phyloP scores from a whole-genome alignment of 495 filamentous ascomycete genomes.

The Penicillium coprophilum region DNA sequence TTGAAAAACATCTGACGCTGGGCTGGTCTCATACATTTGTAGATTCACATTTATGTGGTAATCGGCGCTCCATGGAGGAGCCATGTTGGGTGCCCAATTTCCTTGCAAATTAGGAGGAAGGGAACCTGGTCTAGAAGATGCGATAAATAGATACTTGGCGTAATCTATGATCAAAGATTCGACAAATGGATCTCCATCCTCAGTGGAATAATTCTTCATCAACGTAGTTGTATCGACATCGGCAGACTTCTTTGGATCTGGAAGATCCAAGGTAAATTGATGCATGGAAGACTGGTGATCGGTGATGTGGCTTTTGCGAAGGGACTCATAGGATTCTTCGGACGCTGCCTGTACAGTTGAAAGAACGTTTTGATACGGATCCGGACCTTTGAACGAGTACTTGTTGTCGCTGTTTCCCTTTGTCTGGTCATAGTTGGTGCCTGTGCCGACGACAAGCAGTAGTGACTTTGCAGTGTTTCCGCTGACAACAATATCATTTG shows the following conservation, averaged over 20 bases:
- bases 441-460: constrained; percentile 40
- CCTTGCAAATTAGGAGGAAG: constrained; percentile 51
- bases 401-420: constrained; percentile 40
- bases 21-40: constrained; percentile 38
- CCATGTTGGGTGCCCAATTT: constrained; percentile 37
- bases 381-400: constrained; percentile 48
- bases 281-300: constrained; percentile 39
- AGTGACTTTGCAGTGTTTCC: neutral
- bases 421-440: constrained; percentile 47
- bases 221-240: constrained; percentile 38
- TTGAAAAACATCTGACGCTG: neutral
- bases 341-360: constrained; percentile 23
- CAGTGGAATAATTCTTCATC: constrained; percentile 31
- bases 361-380: constrained; percentile 35
- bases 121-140: constrained; percentile 36
- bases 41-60: constrained; percentile 55
- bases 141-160: constrained; percentile 47
- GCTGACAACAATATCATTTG: constrained; percentile 9
- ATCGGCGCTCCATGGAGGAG: constrained; percentile 45
- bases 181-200: constrained; percentile 42
- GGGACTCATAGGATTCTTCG: constrained; percentile 29
- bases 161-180: constrained; percentile 48
- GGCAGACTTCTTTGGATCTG: constrained; percentile 37
- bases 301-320: constrained; percentile 32
- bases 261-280: constrained; percentile 41